Percentiles rank a stretch among this genome's conserved stretches.
Evolutionary conservation across 2,329 filamentous ascomycete species (phyloP).

Genomic region (Aspergillus puulaauensis): DNA sequence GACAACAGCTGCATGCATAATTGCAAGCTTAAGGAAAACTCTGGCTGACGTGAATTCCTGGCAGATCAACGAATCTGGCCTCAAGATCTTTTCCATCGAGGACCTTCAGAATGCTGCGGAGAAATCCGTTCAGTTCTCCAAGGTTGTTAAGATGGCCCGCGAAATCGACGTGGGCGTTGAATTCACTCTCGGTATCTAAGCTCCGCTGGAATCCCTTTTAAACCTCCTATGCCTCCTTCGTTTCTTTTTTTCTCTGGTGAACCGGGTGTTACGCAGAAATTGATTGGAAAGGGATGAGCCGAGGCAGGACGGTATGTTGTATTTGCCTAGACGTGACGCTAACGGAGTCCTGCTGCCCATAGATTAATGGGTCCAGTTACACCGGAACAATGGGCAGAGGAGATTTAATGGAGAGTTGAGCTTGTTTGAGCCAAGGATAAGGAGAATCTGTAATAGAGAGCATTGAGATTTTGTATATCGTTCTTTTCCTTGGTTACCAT

Average conservation of each 20-base stretch:
- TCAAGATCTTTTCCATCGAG: slow-evolving; percentile 99
- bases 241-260: slow-evolving; percentile 9
- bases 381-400: slow-evolving; percentile 9
- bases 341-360: slow-evolving; percentile 14
- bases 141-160: slow-evolving; percentile 97
- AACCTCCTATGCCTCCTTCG: slow-evolving; percentile 9
- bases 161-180: slow-evolving; percentile 97
- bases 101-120: slow-evolving; percentile 96
- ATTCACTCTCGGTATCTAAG: slow-evolving; percentile 89
- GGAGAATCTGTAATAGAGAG: slow-evolving; percentile 22
- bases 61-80: slow-evolving; percentile 88
- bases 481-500: slow-evolving; percentile 16
- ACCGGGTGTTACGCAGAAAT: slow-evolving; percentile 7
- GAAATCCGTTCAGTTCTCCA: slow-evolving; percentile 98
- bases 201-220: slow-evolving; percentile 10
- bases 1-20: slow-evolving; percentile 21
- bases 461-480: slow-evolving; percentile 25
- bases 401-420: slow-evolving; percentile 11
- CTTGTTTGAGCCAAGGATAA: slow-evolving; percentile 2
- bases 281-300: slow-evolving; percentile 6
- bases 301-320: slow-evolving; percentile 3
- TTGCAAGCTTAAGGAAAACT: neutral
- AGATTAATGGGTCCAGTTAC: slow-evolving; percentile 11
- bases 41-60: slow-evolving; percentile 8
- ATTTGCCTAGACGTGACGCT: slow-evolving; percentile 13